Base-by-base conservation (phyloP, 371 early-diverging fungal genomes). In the Saksenaea oblongispora region DNA sequence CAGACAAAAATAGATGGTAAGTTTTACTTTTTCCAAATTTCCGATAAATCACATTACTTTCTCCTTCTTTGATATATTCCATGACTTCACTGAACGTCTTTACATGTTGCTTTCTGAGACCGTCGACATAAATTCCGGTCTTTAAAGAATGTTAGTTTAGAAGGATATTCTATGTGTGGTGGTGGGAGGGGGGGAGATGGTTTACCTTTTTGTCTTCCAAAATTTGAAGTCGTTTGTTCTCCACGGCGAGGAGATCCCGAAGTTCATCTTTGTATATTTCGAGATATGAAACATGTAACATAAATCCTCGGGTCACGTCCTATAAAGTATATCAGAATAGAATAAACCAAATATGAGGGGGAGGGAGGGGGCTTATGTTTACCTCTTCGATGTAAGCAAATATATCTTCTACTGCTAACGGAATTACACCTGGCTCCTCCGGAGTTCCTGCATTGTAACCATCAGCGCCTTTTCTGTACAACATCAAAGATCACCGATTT, bases 181-280 rank as follows among this genome's bases (percentile, higher is more conserved):
- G n/a, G n/a, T n/a, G n/a, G n/a, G n/a, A n/a, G n/a, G n/a, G n/a
- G n/a, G 36, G 7, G 3, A 26, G 56, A 51, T 5, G 4, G 13
- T 17, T 5, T 70, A 87, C 89, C 62, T 83, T 83, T 55, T 84
- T 73, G 65, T 92, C 89, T 62, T 94, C 95, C 57, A 88, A 90
- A 54, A 97, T 94, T 65, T 87, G 82, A 15, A 97, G 71, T 59
- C 95, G 91, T 42, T 80, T 81, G 39, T 87, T 87, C n/a, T 87
- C 84, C 0, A 95, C 94, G 17, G 88, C 74, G 8, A 98, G 71
- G 63, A 99, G 74, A 71, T 99, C 98, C 59, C 90, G 87, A 28
- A 99, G 83, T 0, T 89, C 83, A 73, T 99, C 99, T 75, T 99
- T 99, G 80, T 99, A 99, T 56, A 99, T 96, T 75, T 99, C 99